Evolutionary conservation across 106 monocot species (phyloP).

Genomic region (Allium fistulosum): DNA sequence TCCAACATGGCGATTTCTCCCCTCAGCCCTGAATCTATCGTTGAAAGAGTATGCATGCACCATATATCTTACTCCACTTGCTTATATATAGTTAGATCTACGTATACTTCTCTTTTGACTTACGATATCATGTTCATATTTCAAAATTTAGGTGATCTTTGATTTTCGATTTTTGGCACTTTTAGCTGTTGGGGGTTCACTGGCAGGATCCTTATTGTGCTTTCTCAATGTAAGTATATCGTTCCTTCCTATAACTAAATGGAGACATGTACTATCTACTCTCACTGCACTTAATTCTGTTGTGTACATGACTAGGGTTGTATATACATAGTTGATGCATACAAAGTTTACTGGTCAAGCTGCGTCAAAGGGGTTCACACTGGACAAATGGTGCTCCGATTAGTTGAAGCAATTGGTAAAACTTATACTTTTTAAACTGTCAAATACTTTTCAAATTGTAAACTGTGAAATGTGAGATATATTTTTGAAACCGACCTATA

Average conservation of each 20-base stretch:
- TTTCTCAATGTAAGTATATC: conserved; percentile 70
- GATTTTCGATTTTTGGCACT: conserved; percentile 97
- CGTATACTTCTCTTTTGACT: background rate
- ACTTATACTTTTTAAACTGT: no score
- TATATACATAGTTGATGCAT: conserved; percentile 85
- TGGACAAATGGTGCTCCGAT: conserved; percentile 88
- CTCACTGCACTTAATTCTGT: no score
- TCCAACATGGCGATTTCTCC: background rate
- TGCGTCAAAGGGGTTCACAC: conserved; percentile 78
- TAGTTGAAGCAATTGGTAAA: conserved; percentile 97
- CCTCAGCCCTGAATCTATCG: background rate
- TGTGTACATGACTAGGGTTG: conserved; percentile 48
- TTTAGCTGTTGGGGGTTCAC: conserved; percentile 88
- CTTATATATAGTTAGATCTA: background rate
- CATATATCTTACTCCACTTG: background rate
- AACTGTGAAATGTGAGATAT: no score
- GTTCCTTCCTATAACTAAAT: background rate
- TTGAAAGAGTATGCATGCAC: conserved; percentile 3
- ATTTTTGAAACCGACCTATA: no score
- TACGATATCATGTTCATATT: background rate
- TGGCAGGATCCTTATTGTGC: conserved; percentile 88
- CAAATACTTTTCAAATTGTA: no score
- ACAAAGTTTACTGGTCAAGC: conserved; percentile 81
- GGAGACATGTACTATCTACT: no score
- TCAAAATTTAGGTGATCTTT: conserved; percentile 64